A percentile compares a stretch with the other conserved stretches of the same genome.
Evolutionary conservation across 2,329 filamentous ascomycete species (phyloP).

Genomic region (Fonsecaea monophora): DNA sequence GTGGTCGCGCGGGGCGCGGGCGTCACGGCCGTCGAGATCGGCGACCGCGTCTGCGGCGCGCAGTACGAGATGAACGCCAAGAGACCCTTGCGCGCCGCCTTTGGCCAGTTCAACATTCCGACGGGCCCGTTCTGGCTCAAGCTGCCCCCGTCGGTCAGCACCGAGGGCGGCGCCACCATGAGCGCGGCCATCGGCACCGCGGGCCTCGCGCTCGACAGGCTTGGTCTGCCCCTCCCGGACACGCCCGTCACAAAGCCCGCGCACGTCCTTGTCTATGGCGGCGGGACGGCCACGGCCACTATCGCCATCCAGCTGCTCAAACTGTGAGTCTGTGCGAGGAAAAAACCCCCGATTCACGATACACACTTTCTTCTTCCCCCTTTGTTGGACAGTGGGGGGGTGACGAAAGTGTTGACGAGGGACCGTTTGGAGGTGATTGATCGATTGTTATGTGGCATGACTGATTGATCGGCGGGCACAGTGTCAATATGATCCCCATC

Average conservation of each 20-base stretch:
- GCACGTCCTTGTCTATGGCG: constrained; percentile 33
- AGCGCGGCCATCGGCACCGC: constrained; percentile 29
- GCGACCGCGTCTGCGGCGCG: constrained; percentile 31
- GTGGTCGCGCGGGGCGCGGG: constrained; percentile 31
- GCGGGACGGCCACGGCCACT: constrained; percentile 30
- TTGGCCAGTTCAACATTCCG: constrained; percentile 29
- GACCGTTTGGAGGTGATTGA: too few species aligned
- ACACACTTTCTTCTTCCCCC: too few species aligned
- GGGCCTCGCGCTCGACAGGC: constrained; percentile 22
- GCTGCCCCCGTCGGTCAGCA: constrained; percentile 26
- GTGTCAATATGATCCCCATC: constrained; percentile 11
- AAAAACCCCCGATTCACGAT: too few species aligned
- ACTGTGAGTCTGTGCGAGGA: constrained; percentile 26
- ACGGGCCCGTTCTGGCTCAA: constrained; percentile 23
- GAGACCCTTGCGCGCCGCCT: constrained; percentile 28
- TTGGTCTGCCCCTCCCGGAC: constrained; percentile 27
- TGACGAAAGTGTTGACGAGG: too few species aligned
- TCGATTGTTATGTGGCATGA: too few species aligned
- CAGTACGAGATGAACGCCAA: constrained; percentile 33
- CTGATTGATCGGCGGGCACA: background rate
- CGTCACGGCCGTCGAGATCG: constrained; percentile 28
- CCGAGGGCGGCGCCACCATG: constrained; percentile 11
- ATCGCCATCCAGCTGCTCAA: constrained; percentile 42
- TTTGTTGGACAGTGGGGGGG: too few species aligned
- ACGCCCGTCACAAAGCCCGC: constrained; percentile 29